These are phyloP conservation scores for Asterophora lycoperdoides DNA, from an alignment of 768 basidiomycete species.

Conservation along the genomic window DNA sequence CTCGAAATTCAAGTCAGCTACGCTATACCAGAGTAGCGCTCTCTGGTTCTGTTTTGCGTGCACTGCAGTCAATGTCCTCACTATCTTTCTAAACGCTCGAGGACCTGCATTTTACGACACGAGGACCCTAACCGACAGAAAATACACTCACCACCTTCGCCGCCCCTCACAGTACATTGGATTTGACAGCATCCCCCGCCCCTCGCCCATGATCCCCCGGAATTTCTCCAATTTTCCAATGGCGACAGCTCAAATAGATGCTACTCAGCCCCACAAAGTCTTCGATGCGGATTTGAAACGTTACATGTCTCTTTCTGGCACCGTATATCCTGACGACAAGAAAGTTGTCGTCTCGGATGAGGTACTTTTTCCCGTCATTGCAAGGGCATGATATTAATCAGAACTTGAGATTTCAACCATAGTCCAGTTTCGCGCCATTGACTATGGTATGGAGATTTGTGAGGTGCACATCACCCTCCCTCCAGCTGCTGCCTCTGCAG, in stretches of 20 bases:
- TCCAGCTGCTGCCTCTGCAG: not conserved
- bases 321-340: slow-evolving; percentile 16
- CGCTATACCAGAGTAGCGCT: not conserved
- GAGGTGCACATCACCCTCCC: slow-evolving; percentile 9
- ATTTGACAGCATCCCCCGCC: slow-evolving; percentile 19
- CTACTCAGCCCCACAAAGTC: not conserved
- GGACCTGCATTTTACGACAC: not conserved
- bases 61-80: not conserved
- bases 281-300: slow-evolving; percentile 7
- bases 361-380: slow-evolving; percentile 2
- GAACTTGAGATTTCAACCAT: slow-evolving; percentile 17
- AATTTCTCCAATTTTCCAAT: slow-evolving; percentile 14
- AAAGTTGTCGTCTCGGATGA: slow-evolving; percentile 10
- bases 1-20: not conserved
- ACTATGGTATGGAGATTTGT: slow-evolving; percentile 21
- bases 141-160: slow-evolving; percentile 12
- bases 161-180: slow-evolving; percentile 27
- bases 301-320: slow-evolving; percentile 15
- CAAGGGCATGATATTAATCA: not conserved
- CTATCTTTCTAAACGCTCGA: not conserved
- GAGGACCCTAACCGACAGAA: not conserved
- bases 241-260: slow-evolving; percentile 10
- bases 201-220: slow-evolving; percentile 12
- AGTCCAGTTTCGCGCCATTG: slow-evolving; percentile 19
- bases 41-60: not conserved